phyloP scores from a whole-genome alignment of 2,329 filamentous ascomycete genomes.

The Pseudogymnoascus sp. region DNA sequence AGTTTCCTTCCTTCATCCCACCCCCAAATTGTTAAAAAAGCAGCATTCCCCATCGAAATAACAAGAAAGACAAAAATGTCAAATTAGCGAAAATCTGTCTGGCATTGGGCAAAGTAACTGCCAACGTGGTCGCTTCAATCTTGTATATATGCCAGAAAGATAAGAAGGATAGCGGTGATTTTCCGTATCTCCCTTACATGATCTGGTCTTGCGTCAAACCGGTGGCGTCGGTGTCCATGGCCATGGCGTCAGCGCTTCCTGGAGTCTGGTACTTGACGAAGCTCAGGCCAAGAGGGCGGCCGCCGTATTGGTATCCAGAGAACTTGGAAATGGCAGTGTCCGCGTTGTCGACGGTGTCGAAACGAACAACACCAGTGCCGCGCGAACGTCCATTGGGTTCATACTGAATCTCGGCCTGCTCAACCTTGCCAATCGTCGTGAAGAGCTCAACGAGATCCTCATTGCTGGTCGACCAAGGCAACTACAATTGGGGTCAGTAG shows the following conservation, averaged over 20 bases:
- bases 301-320: conserved; percentile 94
- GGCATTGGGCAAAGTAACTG: not conserved
- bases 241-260: conserved; percentile 62
- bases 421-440: conserved; percentile 94
- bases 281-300: conserved; percentile 83
- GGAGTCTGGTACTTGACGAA: conserved; percentile 88
- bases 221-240: conserved; percentile 79
- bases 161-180: not conserved
- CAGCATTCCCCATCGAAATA: not conserved
- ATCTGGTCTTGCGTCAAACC: conserved; percentile 96
- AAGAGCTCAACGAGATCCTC: conserved; percentile 95
- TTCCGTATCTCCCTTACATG: conserved; percentile 54
- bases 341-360: conserved; percentile 74
- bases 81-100: not conserved
- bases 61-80: not conserved
- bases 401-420: conserved; percentile 98
- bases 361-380: conserved; percentile 93
- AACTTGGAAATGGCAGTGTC: conserved; percentile 96
- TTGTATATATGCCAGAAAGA: not conserved
- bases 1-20: not conserved
- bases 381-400: conserved; percentile 93
- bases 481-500: conserved; percentile 42
- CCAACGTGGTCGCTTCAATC: not conserved
- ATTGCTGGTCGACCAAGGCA: conserved; percentile 98
- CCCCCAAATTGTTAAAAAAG: not conserved